phyloP scores from a whole-genome alignment of 1,139 yeast species.

The Kodamaea arcana region DNA sequence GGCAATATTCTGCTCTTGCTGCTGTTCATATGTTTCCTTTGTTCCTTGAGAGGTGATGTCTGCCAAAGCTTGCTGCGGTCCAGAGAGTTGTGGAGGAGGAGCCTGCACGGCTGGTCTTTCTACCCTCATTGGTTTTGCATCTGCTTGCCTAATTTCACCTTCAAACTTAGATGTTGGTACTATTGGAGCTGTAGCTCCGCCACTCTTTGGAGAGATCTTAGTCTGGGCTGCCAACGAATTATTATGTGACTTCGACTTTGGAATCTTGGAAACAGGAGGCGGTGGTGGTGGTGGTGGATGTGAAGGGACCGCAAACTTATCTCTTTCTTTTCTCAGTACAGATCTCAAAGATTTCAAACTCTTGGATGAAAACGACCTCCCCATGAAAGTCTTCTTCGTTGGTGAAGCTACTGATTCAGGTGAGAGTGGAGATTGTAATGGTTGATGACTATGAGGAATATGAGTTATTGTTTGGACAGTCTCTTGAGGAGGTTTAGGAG shows the following conservation, averaged over 20 bases:
- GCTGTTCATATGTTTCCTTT: constrained; percentile 13
- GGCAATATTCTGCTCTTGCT: constrained; percentile 7
- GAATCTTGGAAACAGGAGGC: constrained; percentile 20
- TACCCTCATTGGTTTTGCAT: constrained; percentile 18
- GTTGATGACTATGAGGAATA: neutral
- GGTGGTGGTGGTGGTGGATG: constrained; percentile 13
- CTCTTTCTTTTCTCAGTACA: constrained; percentile 5
- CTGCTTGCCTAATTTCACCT: constrained; percentile 10
- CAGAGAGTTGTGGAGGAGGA: constrained; percentile 8
- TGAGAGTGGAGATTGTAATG: constrained; percentile 4
- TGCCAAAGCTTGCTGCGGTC: constrained; percentile 15
- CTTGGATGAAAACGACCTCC: constrained; percentile 39
- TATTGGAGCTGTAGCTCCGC: constrained; percentile 40
- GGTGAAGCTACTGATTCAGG: constrained; percentile 10
- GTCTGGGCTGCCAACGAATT: constrained; percentile 31
- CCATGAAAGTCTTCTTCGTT: constrained; percentile 21
- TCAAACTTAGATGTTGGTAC: constrained; percentile 29
- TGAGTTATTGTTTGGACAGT: constrained; percentile 8
- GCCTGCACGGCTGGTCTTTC: neutral
- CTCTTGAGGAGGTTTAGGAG: constrained; percentile 51
- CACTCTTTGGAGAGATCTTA: constrained; percentile 16
- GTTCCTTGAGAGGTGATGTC: constrained; percentile 10
- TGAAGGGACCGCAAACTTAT: constrained; percentile 8
- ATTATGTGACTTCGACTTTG: constrained; percentile 44
- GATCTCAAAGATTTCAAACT: constrained; percentile 30